A percentile compares a stretch with the other conserved stretches of the same genome.
Evolutionary conservation across 371 early-diverging fungal species (phyloP).

Genomic region (Zancudomyces culisetae): DNA sequence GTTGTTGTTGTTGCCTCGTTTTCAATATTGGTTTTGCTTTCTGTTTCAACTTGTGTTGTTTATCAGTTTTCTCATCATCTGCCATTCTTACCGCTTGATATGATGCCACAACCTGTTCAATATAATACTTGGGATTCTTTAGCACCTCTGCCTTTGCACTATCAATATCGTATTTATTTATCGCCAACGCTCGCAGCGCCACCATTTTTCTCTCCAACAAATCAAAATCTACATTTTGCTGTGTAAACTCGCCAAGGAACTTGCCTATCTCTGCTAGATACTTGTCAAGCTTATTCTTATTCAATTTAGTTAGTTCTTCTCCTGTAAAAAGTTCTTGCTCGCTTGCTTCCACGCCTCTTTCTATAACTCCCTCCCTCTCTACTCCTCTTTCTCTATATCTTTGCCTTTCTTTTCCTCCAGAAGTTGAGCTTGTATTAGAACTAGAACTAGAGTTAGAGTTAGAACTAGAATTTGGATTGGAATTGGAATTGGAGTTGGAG

Average conservation of each 20-base stretch:
- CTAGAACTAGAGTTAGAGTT: not conserved
- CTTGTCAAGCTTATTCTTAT: slow-evolving; percentile 20
- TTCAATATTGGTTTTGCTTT: not conserved
- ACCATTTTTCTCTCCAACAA: slow-evolving; percentile 34
- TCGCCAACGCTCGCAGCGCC: slow-evolving; percentile 35
- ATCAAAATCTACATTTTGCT: slow-evolving; percentile 12
- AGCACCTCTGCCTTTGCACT: slow-evolving; percentile 33
- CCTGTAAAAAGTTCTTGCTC: too few relatives aligned
- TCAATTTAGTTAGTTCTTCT: too few relatives aligned
- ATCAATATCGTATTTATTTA: slow-evolving; percentile 31
- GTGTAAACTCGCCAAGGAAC: slow-evolving; percentile 11
- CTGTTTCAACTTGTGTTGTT: not conserved
- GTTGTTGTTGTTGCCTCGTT: too few relatives aligned
- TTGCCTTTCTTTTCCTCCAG: too few relatives aligned
- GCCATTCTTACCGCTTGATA: too few relatives aligned
- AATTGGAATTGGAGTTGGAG: not conserved
- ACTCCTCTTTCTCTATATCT: too few relatives aligned
- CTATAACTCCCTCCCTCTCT: too few relatives aligned
- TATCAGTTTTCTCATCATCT: not conserved
- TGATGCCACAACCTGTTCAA: too few relatives aligned
- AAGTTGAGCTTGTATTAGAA: not conserved
- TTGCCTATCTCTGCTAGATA: slow-evolving; percentile 15
- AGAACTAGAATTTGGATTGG: not conserved
- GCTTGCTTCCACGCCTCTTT: too few relatives aligned
- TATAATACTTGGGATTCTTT: slow-evolving; percentile 19